Evolutionary conservation across 2,329 filamentous ascomycete species (phyloP), one percentile per base, ranked within the genome.

Genomic region (Penicillium hordei): DNA sequence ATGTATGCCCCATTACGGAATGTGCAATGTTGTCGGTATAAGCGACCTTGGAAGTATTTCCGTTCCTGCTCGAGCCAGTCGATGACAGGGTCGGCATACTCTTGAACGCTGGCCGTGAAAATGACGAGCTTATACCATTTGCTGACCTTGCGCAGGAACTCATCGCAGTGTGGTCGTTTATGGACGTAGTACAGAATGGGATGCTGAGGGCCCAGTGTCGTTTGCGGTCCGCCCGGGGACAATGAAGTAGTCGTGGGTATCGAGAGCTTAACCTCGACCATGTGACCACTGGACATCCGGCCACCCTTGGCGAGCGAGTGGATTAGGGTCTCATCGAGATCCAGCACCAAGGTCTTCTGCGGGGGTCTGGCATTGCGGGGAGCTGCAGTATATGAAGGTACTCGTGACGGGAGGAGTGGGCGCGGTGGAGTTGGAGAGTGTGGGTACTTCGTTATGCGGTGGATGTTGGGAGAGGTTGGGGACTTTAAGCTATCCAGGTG

Each of bases 181-280:
- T 99, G 94, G 51, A 99, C 94, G 80, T 97, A 99, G 79, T 99
- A 99, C 60, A 99, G 78, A 65, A 99, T 97, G 1, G 94, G 94
- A 72, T 99, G 93, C 70, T 96, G 93, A 40, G 92, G 91, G 8
- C 90, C 91, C 27, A 90, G 78, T 23, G 82, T 83, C 21, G 86
- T 80, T 65, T 87, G 83, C 27, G 88, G 87, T 33, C 85, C 86
- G 9, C 72, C 73, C 1, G 72, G 66, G 6, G 72, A 66, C 54
- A 75, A 64, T 27, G 76, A 67, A 19, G 73, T 71, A 12, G 70
- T 70, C 62, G 77, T 73, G 29, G 76, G 75, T 42, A 75, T 70
- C 31, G 77, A 68, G 60, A 96, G 83, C 68, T 92, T 92, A 62
- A 99, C 94, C 78, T 99, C 94, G 52, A 99, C 93, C 94, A 99